phyloP scores from a whole-genome alignment of 768 basidiomycete species.

The Zangia roseola region DNA sequence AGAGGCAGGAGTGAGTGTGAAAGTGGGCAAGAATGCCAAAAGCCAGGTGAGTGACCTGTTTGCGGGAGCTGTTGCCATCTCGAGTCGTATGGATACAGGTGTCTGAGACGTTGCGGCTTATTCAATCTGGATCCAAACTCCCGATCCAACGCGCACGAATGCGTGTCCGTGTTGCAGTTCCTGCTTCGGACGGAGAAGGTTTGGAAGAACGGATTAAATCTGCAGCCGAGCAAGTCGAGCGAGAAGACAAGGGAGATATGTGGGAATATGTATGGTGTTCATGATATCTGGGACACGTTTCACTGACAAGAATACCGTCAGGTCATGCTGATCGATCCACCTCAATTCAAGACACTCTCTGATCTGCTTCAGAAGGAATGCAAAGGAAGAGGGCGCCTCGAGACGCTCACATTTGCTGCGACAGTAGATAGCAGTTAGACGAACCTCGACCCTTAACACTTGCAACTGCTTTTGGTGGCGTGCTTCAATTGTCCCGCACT shows the following conservation, averaged over 20 bases:
- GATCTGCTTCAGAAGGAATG: conserved; percentile 90
- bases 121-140: conserved; percentile 81
- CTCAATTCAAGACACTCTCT: conserved; percentile 84
- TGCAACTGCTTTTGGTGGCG: too few relatives aligned
- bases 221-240: conserved; percentile 80
- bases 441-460: background rate
- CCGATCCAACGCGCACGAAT: conserved; percentile 93
- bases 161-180: conserved; percentile 83
- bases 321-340: conserved; percentile 92
- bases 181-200: conserved; percentile 59
- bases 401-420: conserved; percentile 75
- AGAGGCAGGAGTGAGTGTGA: conserved; percentile 91
- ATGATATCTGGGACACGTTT: background rate
- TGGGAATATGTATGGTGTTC: conserved; percentile 79
- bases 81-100: conserved; percentile 48
- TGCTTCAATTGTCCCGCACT: too few relatives aligned
- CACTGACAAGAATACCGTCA: conserved; percentile 33
- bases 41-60: conserved; percentile 62
- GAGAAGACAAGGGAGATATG: conserved; percentile 71
- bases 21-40: conserved; percentile 87
- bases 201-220: conserved; percentile 71
- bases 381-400: conserved; percentile 83
- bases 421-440: conserved; percentile 40
- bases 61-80: background rate
- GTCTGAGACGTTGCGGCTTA: conserved; percentile 80